Conservation (phyloP, 371 early-diverging fungal species). For the Mortierella sp. region DNA sequence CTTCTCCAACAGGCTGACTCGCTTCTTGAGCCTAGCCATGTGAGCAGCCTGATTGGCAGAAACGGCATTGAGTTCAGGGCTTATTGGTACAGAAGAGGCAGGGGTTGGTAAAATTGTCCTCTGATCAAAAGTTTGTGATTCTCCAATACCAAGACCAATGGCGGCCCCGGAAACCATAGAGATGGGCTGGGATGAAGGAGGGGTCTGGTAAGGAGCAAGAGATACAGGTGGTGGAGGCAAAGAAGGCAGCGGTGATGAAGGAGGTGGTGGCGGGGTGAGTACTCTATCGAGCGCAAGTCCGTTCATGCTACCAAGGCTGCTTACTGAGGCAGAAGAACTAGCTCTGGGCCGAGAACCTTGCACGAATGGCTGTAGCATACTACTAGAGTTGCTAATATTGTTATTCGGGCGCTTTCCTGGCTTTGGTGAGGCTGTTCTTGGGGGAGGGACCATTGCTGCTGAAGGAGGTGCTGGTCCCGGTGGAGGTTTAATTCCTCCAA, state of each 20-base stretch:
- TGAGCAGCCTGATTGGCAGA: slow-evolving; percentile 13
- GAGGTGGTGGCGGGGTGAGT: slow-evolving; percentile 49
- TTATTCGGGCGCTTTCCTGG: slow-evolving; percentile 22
- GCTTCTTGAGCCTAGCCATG: slow-evolving; percentile 22
- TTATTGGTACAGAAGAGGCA: slow-evolving; percentile 18
- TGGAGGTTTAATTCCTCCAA: slow-evolving; percentile 37
- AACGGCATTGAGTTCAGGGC: slow-evolving; percentile 19
- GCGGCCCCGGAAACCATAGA: neutral
- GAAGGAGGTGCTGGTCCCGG: slow-evolving; percentile 45
- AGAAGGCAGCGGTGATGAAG: slow-evolving; percentile 44
- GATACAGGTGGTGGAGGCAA: slow-evolving; percentile 30
- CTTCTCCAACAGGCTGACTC: slow-evolving; percentile 26
- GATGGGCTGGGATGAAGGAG: slow-evolving; percentile 1
- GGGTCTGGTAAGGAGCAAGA: slow-evolving; percentile 1
- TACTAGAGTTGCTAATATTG: slow-evolving; percentile 1
- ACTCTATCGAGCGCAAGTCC: slow-evolving; percentile 32
- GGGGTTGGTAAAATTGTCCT: slow-evolving; percentile 20
- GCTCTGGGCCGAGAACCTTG: slow-evolving; percentile 36
- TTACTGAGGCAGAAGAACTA: slow-evolving; percentile 37
- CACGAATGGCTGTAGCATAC: slow-evolving; percentile 21
- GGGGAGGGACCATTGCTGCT: neutral
- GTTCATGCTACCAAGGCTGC: slow-evolving; percentile 17
- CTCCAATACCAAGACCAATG: slow-evolving; percentile 1
- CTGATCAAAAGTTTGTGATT: neutral
- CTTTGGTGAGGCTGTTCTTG: slow-evolving; percentile 18